Evolutionary conservation across 441 rosid genomes (phyloP).

Genomic region (Sinapis alba): DNA sequence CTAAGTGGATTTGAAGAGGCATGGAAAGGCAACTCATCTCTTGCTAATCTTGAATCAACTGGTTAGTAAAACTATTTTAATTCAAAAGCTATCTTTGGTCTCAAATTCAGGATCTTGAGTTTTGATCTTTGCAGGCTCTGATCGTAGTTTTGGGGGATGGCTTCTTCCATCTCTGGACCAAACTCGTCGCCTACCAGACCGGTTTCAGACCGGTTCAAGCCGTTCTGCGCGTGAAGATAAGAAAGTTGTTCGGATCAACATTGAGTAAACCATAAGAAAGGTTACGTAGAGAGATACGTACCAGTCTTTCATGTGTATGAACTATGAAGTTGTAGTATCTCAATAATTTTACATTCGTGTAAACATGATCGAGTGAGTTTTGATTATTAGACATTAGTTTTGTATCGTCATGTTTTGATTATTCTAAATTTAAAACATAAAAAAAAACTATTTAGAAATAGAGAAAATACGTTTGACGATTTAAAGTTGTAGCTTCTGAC

Average conservation of each 20-base stretch:
- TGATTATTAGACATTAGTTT: background rate
- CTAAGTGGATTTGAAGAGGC: conserved; percentile 65
- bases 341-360: background rate
- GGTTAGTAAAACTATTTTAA: conserved; percentile 40
- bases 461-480: too few species aligned
- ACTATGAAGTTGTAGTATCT: background rate
- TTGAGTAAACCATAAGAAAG: conserved; percentile 47
- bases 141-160: conserved; percentile 44
- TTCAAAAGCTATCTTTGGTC: background rate
- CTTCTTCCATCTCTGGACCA: conserved; percentile 43
- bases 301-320: background rate
- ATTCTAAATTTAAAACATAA: too few species aligned
- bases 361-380: background rate
- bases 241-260: conserved; percentile 72
- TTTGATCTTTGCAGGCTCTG: conserved; percentile 46
- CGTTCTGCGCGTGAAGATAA: conserved; percentile 42
- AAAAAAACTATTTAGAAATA: too few species aligned
- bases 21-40: conserved; percentile 63
- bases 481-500: too few species aligned
- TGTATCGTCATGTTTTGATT: too few species aligned
- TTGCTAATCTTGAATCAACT: conserved; percentile 32
- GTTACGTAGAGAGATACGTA: background rate
- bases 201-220: conserved; percentile 17
- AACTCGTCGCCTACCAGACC: conserved; percentile 8
- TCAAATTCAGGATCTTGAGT: background rate